Evolutionary conservation across 495 filamentous ascomycete species (phyloP).

Genomic region (Trichoderma parareesei): DNA sequence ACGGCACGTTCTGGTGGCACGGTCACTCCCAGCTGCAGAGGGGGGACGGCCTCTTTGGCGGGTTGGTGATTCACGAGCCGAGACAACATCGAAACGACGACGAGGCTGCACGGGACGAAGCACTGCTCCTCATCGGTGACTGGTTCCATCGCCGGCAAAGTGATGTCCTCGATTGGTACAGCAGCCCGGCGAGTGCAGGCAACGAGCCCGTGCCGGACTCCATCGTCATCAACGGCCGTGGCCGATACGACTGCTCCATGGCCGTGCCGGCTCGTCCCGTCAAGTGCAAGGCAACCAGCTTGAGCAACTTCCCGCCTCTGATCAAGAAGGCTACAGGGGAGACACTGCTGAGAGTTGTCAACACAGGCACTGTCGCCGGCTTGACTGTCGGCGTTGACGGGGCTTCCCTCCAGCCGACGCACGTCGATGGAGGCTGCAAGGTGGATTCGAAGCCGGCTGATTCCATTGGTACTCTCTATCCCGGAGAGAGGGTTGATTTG

Average conservation of each 20-base stretch:
- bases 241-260: constrained; percentile 41
- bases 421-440: constrained; percentile 36
- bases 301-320: background rate
- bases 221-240: constrained; percentile 41
- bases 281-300: constrained; percentile 27
- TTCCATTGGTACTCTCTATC: constrained; percentile 37
- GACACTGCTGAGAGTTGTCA: constrained; percentile 17
- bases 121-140: constrained; percentile 42
- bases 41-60: constrained; percentile 6
- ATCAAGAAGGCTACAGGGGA: background rate
- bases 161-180: constrained; percentile 34
- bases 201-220: constrained; percentile 50
- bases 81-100: background rate
- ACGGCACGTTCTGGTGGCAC: constrained; percentile 47
- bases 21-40: constrained; percentile 32
- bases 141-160: constrained; percentile 44
- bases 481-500: constrained; percentile 45
- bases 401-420: constrained; percentile 25
- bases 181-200: constrained; percentile 34
- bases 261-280: constrained; percentile 40
- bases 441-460: constrained; percentile 20
- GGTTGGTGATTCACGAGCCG: constrained; percentile 8
- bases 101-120: background rate
- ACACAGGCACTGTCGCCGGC: constrained; percentile 34
- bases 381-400: constrained; percentile 30